phyloP scores from a whole-genome alignment of 2,329 filamentous ascomycete species.

The Madurella fahalii region DNA sequence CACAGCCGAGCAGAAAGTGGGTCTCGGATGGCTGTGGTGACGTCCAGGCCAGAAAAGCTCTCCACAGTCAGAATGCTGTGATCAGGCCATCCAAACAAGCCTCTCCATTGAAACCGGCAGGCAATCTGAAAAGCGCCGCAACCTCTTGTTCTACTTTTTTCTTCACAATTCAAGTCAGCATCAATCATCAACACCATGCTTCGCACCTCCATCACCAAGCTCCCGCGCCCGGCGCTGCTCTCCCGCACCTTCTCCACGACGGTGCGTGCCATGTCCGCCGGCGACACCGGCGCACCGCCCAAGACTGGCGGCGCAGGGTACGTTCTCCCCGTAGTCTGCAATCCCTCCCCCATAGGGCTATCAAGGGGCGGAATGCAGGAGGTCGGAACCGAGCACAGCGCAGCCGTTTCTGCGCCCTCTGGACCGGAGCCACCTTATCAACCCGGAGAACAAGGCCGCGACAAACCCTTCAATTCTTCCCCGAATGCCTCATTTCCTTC shows the following conservation, averaged over 20 bases:
- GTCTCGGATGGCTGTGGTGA: neutral
- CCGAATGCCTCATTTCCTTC: neutral
- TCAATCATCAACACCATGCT: conserved; percentile 52
- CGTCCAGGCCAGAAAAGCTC: neutral
- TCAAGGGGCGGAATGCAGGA: neutral
- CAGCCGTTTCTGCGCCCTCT: neutral
- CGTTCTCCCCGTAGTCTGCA: conserved; percentile 27
- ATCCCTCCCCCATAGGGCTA: neutral
- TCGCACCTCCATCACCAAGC: conserved; percentile 56
- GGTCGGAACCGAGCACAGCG: neutral
- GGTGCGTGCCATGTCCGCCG: conserved; percentile 60
- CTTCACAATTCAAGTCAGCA: neutral
- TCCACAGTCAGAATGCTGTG: neutral
- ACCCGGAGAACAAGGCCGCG: neutral
- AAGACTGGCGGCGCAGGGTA: conserved; percentile 52
- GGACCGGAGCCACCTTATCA: too few relatives aligned
- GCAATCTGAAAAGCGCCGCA: too few relatives aligned
- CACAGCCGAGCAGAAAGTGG: neutral
- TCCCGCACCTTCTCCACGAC: conserved; percentile 60
- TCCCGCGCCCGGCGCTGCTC: conserved; percentile 51
- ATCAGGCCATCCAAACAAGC: neutral
- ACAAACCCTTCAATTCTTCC: neutral
- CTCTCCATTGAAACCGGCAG: neutral
- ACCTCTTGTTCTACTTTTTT: neutral
- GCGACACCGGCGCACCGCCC: conserved; percentile 63